These are phyloP conservation scores for Coemansia sp. DNA, from an alignment of 192 early-diverging fungal species.

Conservation along the genomic window DNA sequence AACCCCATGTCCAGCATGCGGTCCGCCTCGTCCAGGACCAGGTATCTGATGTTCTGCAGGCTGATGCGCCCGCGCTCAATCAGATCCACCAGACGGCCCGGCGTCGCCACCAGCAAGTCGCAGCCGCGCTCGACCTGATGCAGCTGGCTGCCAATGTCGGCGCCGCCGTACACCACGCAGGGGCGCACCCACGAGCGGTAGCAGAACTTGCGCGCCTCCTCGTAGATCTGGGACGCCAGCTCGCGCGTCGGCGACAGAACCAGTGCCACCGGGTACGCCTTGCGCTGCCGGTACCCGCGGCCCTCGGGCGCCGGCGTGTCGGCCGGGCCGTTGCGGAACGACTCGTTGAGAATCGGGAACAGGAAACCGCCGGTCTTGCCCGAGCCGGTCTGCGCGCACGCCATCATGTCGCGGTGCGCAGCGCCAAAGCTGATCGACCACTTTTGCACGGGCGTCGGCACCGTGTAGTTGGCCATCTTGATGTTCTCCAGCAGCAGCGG, in stretches of 20 bases:
- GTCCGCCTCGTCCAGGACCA: constrained; percentile 82
- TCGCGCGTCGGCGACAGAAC: constrained; percentile 77
- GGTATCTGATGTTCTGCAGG: constrained; percentile 67
- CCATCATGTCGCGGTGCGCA: constrained; percentile 91
- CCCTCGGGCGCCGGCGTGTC: constrained; percentile 41
- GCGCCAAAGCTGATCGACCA: constrained; percentile 82
- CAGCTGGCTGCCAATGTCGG: constrained; percentile 83
- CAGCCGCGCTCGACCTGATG: constrained; percentile 88
- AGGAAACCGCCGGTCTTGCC: constrained; percentile 97
- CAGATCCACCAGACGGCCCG: constrained; percentile 88
- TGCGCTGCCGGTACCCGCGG: constrained; percentile 60
- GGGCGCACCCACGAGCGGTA: constrained; percentile 90
- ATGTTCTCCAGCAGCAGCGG: constrained; percentile 85
- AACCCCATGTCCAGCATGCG: constrained; percentile 99
- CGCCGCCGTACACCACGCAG: constrained; percentile 93
- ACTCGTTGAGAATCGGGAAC: constrained; percentile 91
- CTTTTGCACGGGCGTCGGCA: constrained; percentile 95
- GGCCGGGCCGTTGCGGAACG: constrained; percentile 79
- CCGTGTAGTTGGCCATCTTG: constrained; percentile 77
- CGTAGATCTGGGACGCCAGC: constrained; percentile 66
- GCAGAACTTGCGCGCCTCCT: constrained; percentile 70
- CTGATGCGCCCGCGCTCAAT: constrained; percentile 76
- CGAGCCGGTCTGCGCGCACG: constrained; percentile 96
- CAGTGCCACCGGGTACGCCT: constrained; percentile 57
- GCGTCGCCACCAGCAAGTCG: constrained; percentile 90